phyloP scores from a whole-genome alignment of 31 red algal genomes.

The Odonthalia washingtoniensis region DNA sequence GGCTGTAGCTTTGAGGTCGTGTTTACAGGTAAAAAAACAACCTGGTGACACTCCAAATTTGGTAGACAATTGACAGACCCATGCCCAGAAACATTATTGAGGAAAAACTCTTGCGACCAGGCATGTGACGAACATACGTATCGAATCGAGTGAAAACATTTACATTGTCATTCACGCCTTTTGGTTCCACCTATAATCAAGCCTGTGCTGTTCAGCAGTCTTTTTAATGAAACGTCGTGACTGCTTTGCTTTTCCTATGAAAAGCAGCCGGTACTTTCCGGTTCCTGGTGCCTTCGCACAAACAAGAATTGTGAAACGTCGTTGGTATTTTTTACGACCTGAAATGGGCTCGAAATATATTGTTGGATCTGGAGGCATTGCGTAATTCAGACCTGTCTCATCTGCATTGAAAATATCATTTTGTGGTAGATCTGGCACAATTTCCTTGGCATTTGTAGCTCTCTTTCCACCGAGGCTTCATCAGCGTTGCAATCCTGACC shows the following conservation, averaged over 20 bases:
- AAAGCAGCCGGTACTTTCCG: conserved; percentile 15
- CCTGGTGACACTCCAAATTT: not conserved
- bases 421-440: not conserved
- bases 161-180: conserved; percentile 52
- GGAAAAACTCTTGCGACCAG: conserved; percentile 37
- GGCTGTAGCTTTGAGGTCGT: conserved; percentile 40
- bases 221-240: conserved; percentile 39
- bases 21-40: conserved; percentile 48
- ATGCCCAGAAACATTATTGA: conserved; percentile 28
- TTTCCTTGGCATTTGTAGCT: not conserved
- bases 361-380: conserved; percentile 18
- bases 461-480: not conserved
- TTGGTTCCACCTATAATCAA: conserved; percentile 46
- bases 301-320: not conserved
- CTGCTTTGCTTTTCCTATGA: conserved; percentile 22
- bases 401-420: conserved; percentile 25
- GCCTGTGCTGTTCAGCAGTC: conserved; percentile 2
- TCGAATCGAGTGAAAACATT: conserved; percentile 36
- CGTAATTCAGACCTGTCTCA: conserved; percentile 23
- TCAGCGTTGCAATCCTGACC: conserved; percentile 21
- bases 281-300: conserved; percentile 10
- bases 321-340: conserved; percentile 25
- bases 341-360: not conserved
- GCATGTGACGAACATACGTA: conserved; percentile 8
- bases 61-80: conserved; percentile 14